Evolutionary conservation across 2,329 filamentous ascomycete species (phyloP).

Genomic region (Thelonectria rubi): DNA sequence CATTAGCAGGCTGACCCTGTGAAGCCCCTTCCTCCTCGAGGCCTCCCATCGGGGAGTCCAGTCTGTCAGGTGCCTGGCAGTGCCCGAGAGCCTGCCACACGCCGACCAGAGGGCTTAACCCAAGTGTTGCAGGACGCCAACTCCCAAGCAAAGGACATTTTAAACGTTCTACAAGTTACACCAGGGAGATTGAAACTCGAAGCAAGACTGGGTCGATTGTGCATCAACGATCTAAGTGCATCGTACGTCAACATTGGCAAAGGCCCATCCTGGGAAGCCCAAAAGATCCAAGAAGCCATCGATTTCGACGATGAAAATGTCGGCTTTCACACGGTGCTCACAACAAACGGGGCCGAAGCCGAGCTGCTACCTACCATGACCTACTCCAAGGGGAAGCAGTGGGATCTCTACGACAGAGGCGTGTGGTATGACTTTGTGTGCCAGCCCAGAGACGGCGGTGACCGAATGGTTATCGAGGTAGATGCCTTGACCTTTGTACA

Average conservation of each 20-base stretch:
- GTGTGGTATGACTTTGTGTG: conserved; percentile 44
- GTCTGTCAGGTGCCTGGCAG: neutral
- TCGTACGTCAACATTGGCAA: conserved; percentile 32
- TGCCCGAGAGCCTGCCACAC: neutral
- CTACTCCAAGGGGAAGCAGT: conserved; percentile 26
- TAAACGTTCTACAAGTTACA: conserved; percentile 32
- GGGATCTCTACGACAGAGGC: conserved; percentile 30
- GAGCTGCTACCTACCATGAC: conserved; percentile 30
- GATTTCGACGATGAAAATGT: conserved; percentile 21
- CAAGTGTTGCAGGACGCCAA: conserved; percentile 27
- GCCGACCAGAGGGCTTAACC: neutral
- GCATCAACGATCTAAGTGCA: conserved; percentile 34
- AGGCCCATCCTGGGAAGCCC: conserved; percentile 32
- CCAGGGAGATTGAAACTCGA: conserved; percentile 41
- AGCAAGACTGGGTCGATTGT: conserved; percentile 44
- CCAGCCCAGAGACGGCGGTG: neutral
- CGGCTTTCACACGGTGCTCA: conserved; percentile 43
- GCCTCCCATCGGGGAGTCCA: too few relatives aligned
- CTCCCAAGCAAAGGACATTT: conserved; percentile 21
- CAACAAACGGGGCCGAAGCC: conserved; percentile 41
- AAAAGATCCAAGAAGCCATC: conserved; percentile 23
- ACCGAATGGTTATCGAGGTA: conserved; percentile 39
- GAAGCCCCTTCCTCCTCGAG: neutral
- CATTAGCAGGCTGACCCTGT: neutral
- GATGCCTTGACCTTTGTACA: conserved; percentile 40